Base-by-base conservation (phyloP, 371 early-diverging fungal genomes). In the Rhizopus arrhizus region DNA sequence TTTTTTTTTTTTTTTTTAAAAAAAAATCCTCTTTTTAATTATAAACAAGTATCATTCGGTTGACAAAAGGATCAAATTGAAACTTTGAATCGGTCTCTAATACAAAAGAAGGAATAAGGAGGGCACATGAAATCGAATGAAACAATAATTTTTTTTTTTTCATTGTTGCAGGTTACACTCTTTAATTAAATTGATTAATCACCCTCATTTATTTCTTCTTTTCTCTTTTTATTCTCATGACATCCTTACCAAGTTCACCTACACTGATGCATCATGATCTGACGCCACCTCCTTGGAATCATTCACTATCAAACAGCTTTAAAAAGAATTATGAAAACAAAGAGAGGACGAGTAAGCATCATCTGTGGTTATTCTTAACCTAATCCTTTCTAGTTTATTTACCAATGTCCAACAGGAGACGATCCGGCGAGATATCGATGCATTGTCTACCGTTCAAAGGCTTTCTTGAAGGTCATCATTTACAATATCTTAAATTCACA, bases 391-490 rank as follows among this genome's bases (percentile, higher is more conserved):
- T 36, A 80, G 80, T 72, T 3, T 80, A 67, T 55, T 55, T 82
- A 4, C 64, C 80, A 15, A 82, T 82, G 82, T 66, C 72, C 41
- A 80, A 76, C 53, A 69, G 75, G 10, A 77, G 74, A 31, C 65
- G 83, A 31, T 77, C 75, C 8, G 81, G 80, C 3, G 73, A 80
- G 28, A 72, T 65, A 36, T 78, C 83, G 12, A 77, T 77, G 70
- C 83, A 83, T 52, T 75, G 72, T 34, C 58, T 83, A 13, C 67
- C 53, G 5, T 85, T 87, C 53, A 77, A 72, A 52, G 78, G 80
- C 15, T 84, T 85, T 69, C 58, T 87, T 34, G 73, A 77, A 33
- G 81, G 84, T 32, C 13, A 43, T 15, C 83, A 85, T 72, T 65
- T 70, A 1, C 77, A 83, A 15, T 82, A 83, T 62, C 48, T 87